These are phyloP conservation scores for Endothia cerciana DNA, from an alignment of 2,329 filamentous ascomycete genomes.

Conservation along the genomic window DNA sequence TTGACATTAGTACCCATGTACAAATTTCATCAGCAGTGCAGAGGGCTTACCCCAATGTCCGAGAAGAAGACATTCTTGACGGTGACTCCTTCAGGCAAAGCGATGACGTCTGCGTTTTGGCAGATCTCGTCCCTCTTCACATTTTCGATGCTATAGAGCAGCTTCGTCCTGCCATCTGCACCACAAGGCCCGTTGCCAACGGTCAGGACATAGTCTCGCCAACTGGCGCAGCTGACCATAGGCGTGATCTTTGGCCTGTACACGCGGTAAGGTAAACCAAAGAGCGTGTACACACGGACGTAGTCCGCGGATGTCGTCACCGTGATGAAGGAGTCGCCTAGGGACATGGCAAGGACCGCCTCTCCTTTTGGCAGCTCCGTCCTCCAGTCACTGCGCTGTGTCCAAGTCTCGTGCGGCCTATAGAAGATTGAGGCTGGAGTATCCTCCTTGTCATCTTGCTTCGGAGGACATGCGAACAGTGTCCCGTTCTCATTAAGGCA, in stretches of 20 bases:
- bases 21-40: neutral
- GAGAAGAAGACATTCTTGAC: slow-evolving; percentile 90
- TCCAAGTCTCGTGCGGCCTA: slow-evolving; percentile 96
- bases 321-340: slow-evolving; percentile 89
- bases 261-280: slow-evolving; percentile 84
- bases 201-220: slow-evolving; percentile 94
- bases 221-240: slow-evolving; percentile 90
- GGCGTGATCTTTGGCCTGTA: slow-evolving; percentile 91
- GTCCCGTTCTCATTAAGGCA: slow-evolving; percentile 85
- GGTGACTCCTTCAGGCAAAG: slow-evolving; percentile 73
- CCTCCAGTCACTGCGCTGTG: slow-evolving; percentile 85
- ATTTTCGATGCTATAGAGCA: slow-evolving; percentile 93
- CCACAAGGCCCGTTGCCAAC: slow-evolving; percentile 89
- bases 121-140: slow-evolving; percentile 92
- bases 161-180: slow-evolving; percentile 74
- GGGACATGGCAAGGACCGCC: slow-evolving; percentile 81
- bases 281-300: slow-evolving; percentile 89
- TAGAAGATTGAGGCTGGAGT: slow-evolving; percentile 86
- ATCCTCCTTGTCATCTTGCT: slow-evolving; percentile 59
- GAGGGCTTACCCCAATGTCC: slow-evolving; percentile 74
- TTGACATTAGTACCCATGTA: slow-evolving; percentile 14
- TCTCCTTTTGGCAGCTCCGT: slow-evolving; percentile 88
- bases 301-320: slow-evolving; percentile 87
- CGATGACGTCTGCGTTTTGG: slow-evolving; percentile 91
- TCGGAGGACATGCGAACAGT: slow-evolving; percentile 79